These are phyloP conservation scores for Phragmites australis DNA, from an alignment of 176 grass and related monocot species.

Conservation along the genomic window DNA sequence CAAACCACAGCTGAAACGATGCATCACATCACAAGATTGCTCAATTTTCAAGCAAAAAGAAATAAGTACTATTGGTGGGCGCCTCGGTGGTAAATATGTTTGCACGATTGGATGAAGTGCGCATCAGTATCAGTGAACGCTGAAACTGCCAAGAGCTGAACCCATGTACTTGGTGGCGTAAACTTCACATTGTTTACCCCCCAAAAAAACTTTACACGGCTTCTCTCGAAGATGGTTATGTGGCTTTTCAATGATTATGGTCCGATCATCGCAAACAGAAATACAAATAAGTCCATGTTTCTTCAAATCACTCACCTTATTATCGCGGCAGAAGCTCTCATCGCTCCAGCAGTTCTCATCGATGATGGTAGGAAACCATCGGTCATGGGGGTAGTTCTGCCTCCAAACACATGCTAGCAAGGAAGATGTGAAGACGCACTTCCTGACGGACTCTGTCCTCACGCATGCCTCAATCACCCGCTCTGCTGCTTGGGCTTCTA, in stretches of 20 bases:
- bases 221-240: background rate
- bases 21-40: background rate
- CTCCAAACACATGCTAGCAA: slow-evolving; percentile 82
- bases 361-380: slow-evolving; percentile 55
- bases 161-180: background rate
- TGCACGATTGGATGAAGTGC: background rate
- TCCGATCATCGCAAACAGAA: background rate
- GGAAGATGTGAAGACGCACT: slow-evolving; percentile 91
- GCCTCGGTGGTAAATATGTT: background rate
- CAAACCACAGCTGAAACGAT: slow-evolving; percentile 78
- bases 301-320: slow-evolving; percentile 56
- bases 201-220: background rate
- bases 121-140: background rate
- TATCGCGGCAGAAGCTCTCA: slow-evolving; percentile 84
- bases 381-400: slow-evolving; percentile 48
- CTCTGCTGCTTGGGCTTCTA: slow-evolving; percentile 82
- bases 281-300: too few relatives aligned
- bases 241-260: background rate
- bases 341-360: slow-evolving; percentile 98
- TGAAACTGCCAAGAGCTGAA: background rate
- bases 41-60: background rate
- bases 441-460: slow-evolving; percentile 75
- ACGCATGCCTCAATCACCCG: slow-evolving; percentile 84
- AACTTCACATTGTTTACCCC: background rate
- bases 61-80: background rate